Percentiles rank a stretch among this genome's conserved stretches.
These are phyloP conservation scores for Cladochytrium tenue DNA, from an alignment of 371 early-diverging fungal genomes.

Conservation along the genomic window DNA sequence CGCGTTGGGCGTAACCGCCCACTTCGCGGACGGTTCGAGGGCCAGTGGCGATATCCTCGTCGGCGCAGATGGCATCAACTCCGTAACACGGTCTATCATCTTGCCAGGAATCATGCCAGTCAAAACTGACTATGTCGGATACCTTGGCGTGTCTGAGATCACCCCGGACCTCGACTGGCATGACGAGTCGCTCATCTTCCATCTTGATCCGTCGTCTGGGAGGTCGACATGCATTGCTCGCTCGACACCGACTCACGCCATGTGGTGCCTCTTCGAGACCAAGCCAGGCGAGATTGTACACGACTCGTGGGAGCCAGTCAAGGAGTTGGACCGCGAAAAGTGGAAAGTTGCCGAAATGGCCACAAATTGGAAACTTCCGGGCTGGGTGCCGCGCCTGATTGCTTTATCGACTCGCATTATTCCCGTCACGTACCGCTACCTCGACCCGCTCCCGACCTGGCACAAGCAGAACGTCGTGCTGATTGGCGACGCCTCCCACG, in stretches of 20 bases:
- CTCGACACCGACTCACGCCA: too few species aligned
- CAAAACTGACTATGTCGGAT: slow-evolving; percentile 1
- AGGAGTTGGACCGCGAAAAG: too few species aligned
- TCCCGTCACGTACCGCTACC: slow-evolving; percentile 7
- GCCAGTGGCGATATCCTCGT: slow-evolving; percentile 19
- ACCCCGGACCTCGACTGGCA: slow-evolving; percentile 3
- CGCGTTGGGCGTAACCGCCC: slow-evolving; percentile 7
- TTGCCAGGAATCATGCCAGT: neutral
- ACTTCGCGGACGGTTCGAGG: slow-evolving; percentile 19
- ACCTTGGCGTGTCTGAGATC: slow-evolving; percentile 5
- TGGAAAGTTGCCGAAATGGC: slow-evolving; percentile 9
- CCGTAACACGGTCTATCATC: neutral
- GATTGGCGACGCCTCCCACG: slow-evolving; percentile 34
- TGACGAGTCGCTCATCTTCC: slow-evolving; percentile 8
- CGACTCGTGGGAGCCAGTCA: too few species aligned
- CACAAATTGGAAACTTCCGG: slow-evolving; percentile 6
- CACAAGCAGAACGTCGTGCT: slow-evolving; percentile 24
- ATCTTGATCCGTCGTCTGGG: slow-evolving; percentile 11
- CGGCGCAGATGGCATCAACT: slow-evolving; percentile 27
- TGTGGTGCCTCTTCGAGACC: too few species aligned
- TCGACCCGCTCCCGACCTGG: neutral
- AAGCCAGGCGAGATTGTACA: too few species aligned
- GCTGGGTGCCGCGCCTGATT: neutral
- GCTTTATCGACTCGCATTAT: slow-evolving; percentile 6
- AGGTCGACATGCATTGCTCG: slow-evolving; percentile 1